Base-by-base conservation (phyloP, 2,329 filamentous ascomycete genomes). In the Fusarium newnesense region DNA sequence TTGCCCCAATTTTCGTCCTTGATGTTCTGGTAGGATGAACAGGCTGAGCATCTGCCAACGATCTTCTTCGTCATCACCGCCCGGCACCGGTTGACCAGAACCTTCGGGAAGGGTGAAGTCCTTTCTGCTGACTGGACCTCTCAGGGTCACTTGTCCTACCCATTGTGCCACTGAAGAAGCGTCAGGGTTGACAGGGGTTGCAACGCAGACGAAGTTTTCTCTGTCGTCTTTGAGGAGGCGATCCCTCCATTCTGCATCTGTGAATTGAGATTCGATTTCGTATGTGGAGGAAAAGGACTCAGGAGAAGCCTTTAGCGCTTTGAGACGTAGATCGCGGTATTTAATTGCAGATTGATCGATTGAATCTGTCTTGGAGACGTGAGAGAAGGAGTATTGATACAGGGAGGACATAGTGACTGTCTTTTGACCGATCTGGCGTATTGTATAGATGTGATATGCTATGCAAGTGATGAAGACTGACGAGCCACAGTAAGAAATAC, bases 91-190 rank as follows among this genome's bases (percentile, higher is more conserved):
- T 0, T 50, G 47, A 5, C 30, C 30, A 0, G 47, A 50, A 19
- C 0, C 0, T 0, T 50, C 16, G 6, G 30, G 30, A 4, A 50
- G 47, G 0, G 11, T 7, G 8, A 50, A 50, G 21, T 15, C 8
- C 0, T 19, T 34, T 24, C 2, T 50, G 30, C 16, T 19, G 8
- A 34, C 16, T 19, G 30, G 16, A 2, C 47, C 47, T 5, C 47
- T 50, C n/a, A 50, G 7, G 0, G 47, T 50, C 8, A 50, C 47
- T 24, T 50, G 47, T 15, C 47, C 47, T 7, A 50, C 11, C 47
- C 47, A 50, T 10, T 50, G 30, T 1, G 21, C 21, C 16, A 0
- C 2, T 0, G 30, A 15, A 7, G 47, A 34, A 10, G 8, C 0
- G 47, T 1, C n/a, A 50, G 21, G 0, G n/a, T 10, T 2, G 30